A percentile compares a stretch with the other conserved stretches of the same genome.
Evolutionary conservation across 2,329 filamentous ascomycete species (phyloP).

Genomic region (Apiospora koreana): DNA sequence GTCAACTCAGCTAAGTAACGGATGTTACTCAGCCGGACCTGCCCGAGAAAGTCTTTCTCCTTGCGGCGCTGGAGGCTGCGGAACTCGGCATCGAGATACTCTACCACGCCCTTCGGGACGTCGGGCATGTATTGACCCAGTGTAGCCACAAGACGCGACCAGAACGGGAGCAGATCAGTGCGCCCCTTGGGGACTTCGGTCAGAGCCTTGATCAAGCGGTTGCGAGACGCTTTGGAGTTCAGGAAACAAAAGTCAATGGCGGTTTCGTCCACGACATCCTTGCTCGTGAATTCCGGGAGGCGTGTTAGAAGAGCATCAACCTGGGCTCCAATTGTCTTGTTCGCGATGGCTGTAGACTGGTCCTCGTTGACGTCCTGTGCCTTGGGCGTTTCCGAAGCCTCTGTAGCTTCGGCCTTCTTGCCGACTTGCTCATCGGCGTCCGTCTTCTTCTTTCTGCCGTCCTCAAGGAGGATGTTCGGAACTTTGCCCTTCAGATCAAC

Average conservation of each 20-base stretch:
- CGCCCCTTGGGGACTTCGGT: conserved; percentile 95
- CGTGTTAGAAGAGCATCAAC: conserved; percentile 87
- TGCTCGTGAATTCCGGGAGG: conserved; percentile 88
- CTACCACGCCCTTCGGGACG: conserved; percentile 86
- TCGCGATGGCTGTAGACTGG: conserved; percentile 89
- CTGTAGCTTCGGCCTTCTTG: conserved; percentile 65
- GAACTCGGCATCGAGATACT: conserved; percentile 94
- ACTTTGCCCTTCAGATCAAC: conserved; percentile 96
- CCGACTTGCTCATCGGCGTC: conserved; percentile 81
- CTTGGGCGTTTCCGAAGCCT: conserved; percentile 53
- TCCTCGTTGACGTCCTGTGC: conserved; percentile 64
- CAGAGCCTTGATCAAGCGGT: conserved; percentile 87
- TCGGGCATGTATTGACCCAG: conserved; percentile 93
- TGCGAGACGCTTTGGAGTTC: conserved; percentile 96
- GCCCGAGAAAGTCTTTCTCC: conserved; percentile 94
- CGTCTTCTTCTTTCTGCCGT: conserved; percentile 88
- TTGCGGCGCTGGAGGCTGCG: conserved; percentile 95
- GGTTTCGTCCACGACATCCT: conserved; percentile 87
- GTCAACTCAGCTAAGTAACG: conserved; percentile 97
- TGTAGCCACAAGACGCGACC: conserved; percentile 90
- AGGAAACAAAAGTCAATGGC: conserved; percentile 97
- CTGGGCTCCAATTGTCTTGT: conserved; percentile 96
- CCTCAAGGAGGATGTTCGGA: conserved; percentile 88
- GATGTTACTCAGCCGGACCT: conserved; percentile 90
- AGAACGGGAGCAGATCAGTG: conserved; percentile 85